Evolutionary conservation across 805 yeast species (phyloP).

Genomic region (Sugiyamaella boreocaroliniensis): DNA sequence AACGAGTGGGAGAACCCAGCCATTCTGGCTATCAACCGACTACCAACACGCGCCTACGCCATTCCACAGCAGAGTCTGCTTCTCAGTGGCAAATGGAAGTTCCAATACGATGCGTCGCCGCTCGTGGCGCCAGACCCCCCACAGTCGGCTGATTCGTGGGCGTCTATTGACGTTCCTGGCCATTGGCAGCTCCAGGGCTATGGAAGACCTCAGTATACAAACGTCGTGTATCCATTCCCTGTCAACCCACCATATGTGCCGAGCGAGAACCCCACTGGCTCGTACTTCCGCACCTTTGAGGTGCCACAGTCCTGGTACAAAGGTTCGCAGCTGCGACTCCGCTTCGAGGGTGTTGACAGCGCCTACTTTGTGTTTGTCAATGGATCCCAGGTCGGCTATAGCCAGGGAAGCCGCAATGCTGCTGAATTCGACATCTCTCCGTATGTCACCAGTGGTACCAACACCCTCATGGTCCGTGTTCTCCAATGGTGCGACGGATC

Average conservation of each 20-base stretch:
- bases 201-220: conserved; percentile 35
- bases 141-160: conserved; percentile 13
- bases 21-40: conserved; percentile 10
- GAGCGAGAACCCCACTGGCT: conserved; percentile 31
- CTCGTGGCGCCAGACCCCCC: conserved; percentile 7
- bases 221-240: conserved; percentile 30
- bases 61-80: conserved; percentile 7
- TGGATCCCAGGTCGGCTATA: conserved; percentile 28
- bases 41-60: conserved; percentile 15
- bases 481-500: conserved; percentile 29
- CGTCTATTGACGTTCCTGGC: conserved; percentile 28
- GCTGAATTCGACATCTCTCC: conserved; percentile 30
- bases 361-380: conserved; percentile 32
- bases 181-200: conserved; percentile 35
- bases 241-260: conserved; percentile 34
- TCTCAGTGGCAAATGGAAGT: conserved; percentile 26
- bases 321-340: conserved; percentile 21
- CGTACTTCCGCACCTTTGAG: conserved; percentile 25
- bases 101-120: conserved; percentile 13
- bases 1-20: conserved; percentile 14
- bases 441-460: conserved; percentile 7
- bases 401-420: conserved; percentile 31
- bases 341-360: conserved; percentile 35
- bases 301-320: conserved; percentile 18
- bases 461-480: conserved; percentile 23